Evolutionary conservation across 441 rosid genomes (phyloP), one percentile per base, ranked within the genome.

Genomic region (Daphne laureola): DNA sequence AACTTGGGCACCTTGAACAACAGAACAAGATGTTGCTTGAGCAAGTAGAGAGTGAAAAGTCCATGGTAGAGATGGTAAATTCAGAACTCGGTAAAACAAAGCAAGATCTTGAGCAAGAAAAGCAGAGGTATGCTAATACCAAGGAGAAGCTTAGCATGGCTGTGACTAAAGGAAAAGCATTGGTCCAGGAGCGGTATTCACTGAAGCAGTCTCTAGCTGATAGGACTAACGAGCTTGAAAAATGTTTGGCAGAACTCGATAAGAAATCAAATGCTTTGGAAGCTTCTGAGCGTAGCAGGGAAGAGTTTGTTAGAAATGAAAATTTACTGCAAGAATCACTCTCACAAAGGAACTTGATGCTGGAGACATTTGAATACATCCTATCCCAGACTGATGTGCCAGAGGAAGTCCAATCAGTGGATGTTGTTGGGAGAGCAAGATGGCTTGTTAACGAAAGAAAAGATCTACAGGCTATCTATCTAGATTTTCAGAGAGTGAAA

Each of bases 101-200:
- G 69, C 55, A 46, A 26, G 94, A 84, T 67, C 80, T 79, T 70
- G 92, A 82, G 54, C 95, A 79, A 67, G 98, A 88, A 73, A 92
- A 76, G 82, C 65, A 49, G 36, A 86, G 83, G 71, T 86, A 73
- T 75, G 65, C 78, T 72, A 86, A 77, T 73, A 75, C 94, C 40
- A 92, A 86, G 71, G 98, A 88, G 74, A 92, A 92, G 75, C 95
- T 92, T 65, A 78, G 87, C 70, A 70, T 92, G 90, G 98, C 98
- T 6, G 98, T 92, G 53, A 84, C 95, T 8, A 92, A 84, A 72
- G 98, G 98, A 25, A 92, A 92, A 70, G 90, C 94, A 18, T 67
- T 92, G 78, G 89, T 92, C 73, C 98, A 92, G 82, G 83, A 79
- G 57, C 82, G 96, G 44, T 96, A 86, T 64, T 82, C 76, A 6